Conservation (phyloP, 106 monocot genomes). For the Chionographis japonica region DNA sequence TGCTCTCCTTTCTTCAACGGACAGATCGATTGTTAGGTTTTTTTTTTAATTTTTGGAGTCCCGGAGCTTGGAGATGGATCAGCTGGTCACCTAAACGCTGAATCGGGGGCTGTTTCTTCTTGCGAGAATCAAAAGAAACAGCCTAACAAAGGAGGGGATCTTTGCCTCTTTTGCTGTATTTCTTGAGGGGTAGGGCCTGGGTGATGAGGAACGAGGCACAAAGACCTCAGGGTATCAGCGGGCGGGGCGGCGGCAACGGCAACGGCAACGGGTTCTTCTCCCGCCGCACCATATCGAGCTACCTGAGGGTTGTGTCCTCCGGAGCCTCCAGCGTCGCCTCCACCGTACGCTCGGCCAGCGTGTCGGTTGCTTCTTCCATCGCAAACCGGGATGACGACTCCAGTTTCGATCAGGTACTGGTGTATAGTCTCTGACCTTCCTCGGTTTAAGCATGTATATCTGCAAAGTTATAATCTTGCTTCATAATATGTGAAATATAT, state of each 20-base stretch:
- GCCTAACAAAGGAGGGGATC: not conserved
- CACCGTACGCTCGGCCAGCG: conserved; percentile 45
- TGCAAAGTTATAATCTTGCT: too few species aligned
- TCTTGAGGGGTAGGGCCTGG: not conserved
- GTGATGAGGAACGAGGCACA: conserved; percentile 60
- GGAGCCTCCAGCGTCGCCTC: conserved; percentile 75
- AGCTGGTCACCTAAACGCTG: not conserved
- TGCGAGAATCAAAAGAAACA: conserved; percentile 15
- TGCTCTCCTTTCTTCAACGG: not conserved
- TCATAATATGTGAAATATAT: too few species aligned
- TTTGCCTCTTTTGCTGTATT: too few species aligned
- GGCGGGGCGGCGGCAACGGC: conserved; percentile 3
- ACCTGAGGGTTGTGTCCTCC: conserved; percentile 63
- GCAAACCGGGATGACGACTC: conserved; percentile 36
- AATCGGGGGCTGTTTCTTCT: conserved; percentile 12
- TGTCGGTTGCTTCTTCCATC: conserved; percentile 55
- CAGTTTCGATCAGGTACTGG: conserved; percentile 47
- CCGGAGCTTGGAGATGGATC: conserved; percentile 2
- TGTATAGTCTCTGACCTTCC: not conserved
- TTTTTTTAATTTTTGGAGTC: not conserved
- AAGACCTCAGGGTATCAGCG: conserved; percentile 6
- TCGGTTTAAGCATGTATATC: not conserved
- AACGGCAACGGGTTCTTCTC: conserved; percentile 37
- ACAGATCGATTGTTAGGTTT: not conserved
- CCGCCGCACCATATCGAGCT: conserved; percentile 37